Evolutionary conservation across 768 basidiomycete species (phyloP).

Genomic region (Tylopilus subfusipes): DNA sequence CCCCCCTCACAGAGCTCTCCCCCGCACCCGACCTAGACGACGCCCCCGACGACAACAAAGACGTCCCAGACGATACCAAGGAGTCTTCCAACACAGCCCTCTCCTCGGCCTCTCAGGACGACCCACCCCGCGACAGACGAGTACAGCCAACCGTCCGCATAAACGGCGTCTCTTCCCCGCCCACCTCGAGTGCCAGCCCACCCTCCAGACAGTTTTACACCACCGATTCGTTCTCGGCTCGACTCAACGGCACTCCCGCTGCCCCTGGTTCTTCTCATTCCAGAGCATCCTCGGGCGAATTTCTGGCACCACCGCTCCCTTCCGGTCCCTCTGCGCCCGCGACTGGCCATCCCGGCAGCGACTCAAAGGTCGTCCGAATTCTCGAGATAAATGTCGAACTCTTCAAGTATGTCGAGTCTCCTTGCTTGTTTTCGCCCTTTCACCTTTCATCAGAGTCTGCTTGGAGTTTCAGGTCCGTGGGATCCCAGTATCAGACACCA

Average conservation of each 20-base stretch:
- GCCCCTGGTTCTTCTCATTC: conserved; percentile 27
- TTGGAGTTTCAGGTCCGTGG: conserved; percentile 58
- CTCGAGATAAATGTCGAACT: conserved; percentile 69
- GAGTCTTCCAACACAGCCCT: conserved; percentile 9
- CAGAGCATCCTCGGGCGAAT: conserved; percentile 27
- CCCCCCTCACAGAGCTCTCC: conserved; percentile 74
- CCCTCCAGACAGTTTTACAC: conserved; percentile 23
- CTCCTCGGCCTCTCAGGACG: conserved; percentile 17
- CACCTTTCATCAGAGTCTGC: conserved; percentile 44
- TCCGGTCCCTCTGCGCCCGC: conserved; percentile 17
- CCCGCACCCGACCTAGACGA: conserved; percentile 61
- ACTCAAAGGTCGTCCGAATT: conserved; percentile 52
- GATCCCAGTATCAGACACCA: conserved; percentile 43
- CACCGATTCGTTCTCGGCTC: conserved; percentile 20
- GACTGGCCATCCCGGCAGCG: conserved; percentile 6
- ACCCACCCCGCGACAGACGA: conserved; percentile 18
- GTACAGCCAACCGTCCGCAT: conserved; percentile 14
- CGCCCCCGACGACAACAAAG: conserved; percentile 24
- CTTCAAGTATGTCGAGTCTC: conserved; percentile 47
- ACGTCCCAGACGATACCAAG: conserved; percentile 36
- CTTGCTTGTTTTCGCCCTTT: not conserved
- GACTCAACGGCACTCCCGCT: conserved; percentile 18
- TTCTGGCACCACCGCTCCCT: conserved; percentile 29
- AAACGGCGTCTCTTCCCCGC: conserved; percentile 23
- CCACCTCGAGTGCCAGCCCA: conserved; percentile 16